These are phyloP conservation scores for Ogataea henricii DNA, from an alignment of 805 yeast genomes.

Conservation along the genomic window DNA sequence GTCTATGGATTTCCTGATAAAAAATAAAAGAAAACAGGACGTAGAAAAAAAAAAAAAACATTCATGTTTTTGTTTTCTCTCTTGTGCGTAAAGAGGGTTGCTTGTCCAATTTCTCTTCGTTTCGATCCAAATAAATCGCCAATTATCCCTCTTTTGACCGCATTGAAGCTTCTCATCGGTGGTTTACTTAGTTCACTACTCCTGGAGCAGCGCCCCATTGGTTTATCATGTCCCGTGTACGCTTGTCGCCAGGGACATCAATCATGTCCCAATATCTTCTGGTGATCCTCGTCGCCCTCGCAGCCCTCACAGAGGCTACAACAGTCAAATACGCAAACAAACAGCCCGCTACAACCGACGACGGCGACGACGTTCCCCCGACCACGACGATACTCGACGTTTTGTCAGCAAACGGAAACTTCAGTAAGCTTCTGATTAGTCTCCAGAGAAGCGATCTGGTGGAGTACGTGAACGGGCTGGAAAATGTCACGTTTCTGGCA, in stretches of 20 bases:
- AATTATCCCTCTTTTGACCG: no score
- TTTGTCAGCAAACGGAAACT: slow-evolving; percentile 67
- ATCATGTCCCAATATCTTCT: not conserved
- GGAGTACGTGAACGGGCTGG: slow-evolving; percentile 58
- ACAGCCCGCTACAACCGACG: not conserved
- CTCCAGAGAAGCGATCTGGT: slow-evolving; percentile 65
- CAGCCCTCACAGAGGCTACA: not conserved
- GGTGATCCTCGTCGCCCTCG: not conserved
- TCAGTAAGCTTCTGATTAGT: slow-evolving; percentile 59
- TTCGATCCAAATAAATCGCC: no score
- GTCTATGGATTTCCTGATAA: not conserved
- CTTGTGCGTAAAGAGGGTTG: not conserved
- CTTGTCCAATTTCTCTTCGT: not conserved
- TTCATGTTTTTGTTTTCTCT: not conserved
- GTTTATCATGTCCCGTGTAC: not conserved
- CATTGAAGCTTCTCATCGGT: no score
- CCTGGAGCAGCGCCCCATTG: not conserved
- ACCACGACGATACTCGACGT: slow-evolving; percentile 61
- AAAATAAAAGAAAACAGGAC: no score
- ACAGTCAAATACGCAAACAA: not conserved
- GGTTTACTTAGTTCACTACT: not conserved
- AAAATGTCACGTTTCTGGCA: slow-evolving; percentile 73
- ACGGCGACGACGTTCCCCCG: slow-evolving; percentile 18
- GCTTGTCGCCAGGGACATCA: not conserved
- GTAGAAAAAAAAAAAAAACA: not conserved